These are phyloP conservation scores for Parsonsia alboflavescens DNA, from an alignment of 257 asterid species.

Conservation along the genomic window DNA sequence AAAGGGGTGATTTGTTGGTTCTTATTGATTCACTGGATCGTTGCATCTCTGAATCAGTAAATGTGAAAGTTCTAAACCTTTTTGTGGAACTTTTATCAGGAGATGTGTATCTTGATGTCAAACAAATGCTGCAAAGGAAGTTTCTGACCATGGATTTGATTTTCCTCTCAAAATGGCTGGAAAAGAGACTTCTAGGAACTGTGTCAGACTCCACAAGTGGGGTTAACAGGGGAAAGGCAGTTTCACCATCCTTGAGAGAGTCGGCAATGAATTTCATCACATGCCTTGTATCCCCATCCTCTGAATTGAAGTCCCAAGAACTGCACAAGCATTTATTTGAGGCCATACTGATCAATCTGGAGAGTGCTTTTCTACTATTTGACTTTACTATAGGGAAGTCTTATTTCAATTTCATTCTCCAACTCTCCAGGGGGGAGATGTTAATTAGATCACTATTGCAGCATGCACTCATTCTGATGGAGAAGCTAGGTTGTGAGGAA, in stretches of 20 bases:
- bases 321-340: conserved; percentile 63
- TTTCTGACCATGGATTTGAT: conserved; percentile 59
- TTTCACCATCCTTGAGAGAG: conserved; percentile 67
- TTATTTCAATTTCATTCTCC: conserved; percentile 63
- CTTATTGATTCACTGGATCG: conserved; percentile 65
- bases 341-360: conserved; percentile 75
- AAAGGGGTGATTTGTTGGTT: conserved; percentile 62
- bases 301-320: conserved; percentile 47
- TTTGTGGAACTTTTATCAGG: conserved; percentile 72
- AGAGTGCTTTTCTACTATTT: conserved; percentile 65
- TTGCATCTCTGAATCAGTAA: conserved; percentile 73
- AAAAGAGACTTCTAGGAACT: conserved; percentile 70
- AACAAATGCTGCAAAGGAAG: conserved; percentile 59
- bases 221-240: conserved; percentile 38
- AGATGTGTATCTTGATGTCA: conserved; percentile 47
- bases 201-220: conserved; percentile 41
- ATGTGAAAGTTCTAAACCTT: conserved; percentile 67
- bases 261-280: conserved; percentile 62
- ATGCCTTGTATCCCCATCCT: conserved; percentile 49
- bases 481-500: conserved; percentile 71
- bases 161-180: conserved; percentile 77
- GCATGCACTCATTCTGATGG: conserved; percentile 57
- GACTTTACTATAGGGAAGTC: conserved; percentile 53
- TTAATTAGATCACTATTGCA: conserved; percentile 59
- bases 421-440: conserved; percentile 65